Evolutionary conservation across 1,139 yeast species (phyloP).

Genomic region (Geotrichum candidum): DNA sequence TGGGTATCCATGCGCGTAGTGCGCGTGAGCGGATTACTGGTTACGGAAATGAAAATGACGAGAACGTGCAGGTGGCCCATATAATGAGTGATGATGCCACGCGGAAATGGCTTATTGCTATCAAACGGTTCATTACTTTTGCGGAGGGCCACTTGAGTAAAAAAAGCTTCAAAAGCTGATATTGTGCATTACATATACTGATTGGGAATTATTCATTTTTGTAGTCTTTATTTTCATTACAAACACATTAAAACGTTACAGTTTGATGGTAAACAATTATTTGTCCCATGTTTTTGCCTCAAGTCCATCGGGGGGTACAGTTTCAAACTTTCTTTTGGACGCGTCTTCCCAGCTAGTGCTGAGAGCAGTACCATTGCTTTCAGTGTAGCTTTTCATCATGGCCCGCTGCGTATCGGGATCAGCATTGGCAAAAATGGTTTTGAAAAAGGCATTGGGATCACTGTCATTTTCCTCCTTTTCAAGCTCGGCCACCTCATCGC

Average conservation of each 20-base stretch:
- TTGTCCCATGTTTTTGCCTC: constrained; percentile 39
- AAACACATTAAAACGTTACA: neutral
- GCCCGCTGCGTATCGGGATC: constrained; percentile 88
- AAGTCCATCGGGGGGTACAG: constrained; percentile 63
- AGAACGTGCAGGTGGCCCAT: constrained; percentile 45
- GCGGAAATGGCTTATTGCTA: constrained; percentile 67
- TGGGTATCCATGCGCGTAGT: constrained; percentile 73
- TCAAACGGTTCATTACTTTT: constrained; percentile 64
- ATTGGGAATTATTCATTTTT: neutral
- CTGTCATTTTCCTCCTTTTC: constrained; percentile 37
- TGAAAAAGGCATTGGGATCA: constrained; percentile 67
- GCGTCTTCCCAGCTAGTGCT: constrained; percentile 97
- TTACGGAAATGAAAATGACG: constrained; percentile 23
- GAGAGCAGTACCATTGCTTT: constrained; percentile 88
- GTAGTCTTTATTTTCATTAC: neutral
- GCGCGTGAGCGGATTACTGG: constrained; percentile 46
- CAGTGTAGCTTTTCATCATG: constrained; percentile 94
- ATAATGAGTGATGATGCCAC: constrained; percentile 75
- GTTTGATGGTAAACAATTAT: neutral
- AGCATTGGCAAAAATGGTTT: constrained; percentile 65
- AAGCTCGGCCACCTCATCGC: constrained; percentile 46
- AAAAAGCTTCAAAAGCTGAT: constrained; percentile 10
- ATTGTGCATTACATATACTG: neutral
- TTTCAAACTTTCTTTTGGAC: constrained; percentile 55
- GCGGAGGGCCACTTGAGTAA: constrained; percentile 35